Base-by-base conservation (phyloP, 2,329 filamentous ascomycete species). In the Byssochlamys sp. region DNA sequence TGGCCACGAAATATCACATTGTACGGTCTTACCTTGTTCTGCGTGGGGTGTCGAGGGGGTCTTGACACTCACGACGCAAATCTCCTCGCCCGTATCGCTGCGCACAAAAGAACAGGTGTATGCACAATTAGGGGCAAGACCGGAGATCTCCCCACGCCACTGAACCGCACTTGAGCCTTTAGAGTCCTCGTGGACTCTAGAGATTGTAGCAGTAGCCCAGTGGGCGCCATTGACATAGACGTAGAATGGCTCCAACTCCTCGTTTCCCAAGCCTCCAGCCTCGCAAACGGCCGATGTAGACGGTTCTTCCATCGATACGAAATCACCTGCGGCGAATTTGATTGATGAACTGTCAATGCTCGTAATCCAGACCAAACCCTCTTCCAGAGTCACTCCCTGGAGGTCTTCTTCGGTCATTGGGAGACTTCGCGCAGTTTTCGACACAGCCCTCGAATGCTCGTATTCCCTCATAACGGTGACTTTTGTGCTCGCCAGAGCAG, bases 381-480 rank as follows among this genome's bases (percentile, higher is more conserved):
- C 72, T 57, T 76, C 73, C 52, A 73, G 65, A 55, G 71, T 71
- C 64, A 70, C 64, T 19, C 71, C 71, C 56, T 76, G 73, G 33
- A 75, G 64, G 64, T 76, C 74, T 51, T 74, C 70, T 60, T 76
- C 74, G 14, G 73, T 72, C 65, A 74, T 70, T 35, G 70, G 70
- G 58, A 72, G 64, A 58, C 71, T 69, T 56, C 71, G 69, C 48
- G 69, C 65, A 26, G 71, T 72, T 64, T 73, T 73, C 9, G 70
- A 73, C 52, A 71, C 63, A 55, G 71, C 73, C 63, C 82, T 77
- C 74, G 89, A 92, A 70, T 95, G 83, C 75, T 91, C 88, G 66
- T 90, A 89, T 74, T 91, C 91, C 77, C 95, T 94, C 69, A 95
- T 86, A 75, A 96, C 90, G 66, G 94, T 92, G 71, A 96, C 91